Conservation (phyloP, 495 filamentous ascomycete species). For the Aspergillus hancockii region DNA sequence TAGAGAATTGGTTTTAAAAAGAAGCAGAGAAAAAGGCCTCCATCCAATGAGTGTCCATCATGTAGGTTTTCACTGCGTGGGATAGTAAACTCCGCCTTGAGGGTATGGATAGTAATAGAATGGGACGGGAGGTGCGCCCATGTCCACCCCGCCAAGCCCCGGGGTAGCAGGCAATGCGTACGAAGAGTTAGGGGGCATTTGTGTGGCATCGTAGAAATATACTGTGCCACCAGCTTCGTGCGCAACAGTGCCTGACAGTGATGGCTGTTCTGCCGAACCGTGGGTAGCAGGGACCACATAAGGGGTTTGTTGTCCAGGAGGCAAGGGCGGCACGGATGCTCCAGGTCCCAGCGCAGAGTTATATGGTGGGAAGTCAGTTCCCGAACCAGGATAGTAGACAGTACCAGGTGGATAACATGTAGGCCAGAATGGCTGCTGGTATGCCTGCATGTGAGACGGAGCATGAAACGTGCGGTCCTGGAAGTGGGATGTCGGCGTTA, state of each 20-base stretch:
- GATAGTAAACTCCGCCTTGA: slow-evolving; percentile 60
- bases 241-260: slow-evolving; percentile 71
- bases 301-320: slow-evolving; percentile 44
- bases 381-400: slow-evolving; percentile 53
- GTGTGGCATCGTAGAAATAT: slow-evolving; percentile 84
- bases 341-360: slow-evolving; percentile 50
- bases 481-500: slow-evolving; percentile 92
- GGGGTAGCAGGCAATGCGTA: slow-evolving; percentile 45
- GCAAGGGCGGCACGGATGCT: slow-evolving; percentile 58
- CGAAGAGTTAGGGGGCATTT: slow-evolving; percentile 58
- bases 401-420: slow-evolving; percentile 55
- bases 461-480: slow-evolving; percentile 94
- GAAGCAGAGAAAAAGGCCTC: slow-evolving; percentile 14
- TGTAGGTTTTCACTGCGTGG: slow-evolving; percentile 50
- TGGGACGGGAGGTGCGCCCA: slow-evolving; percentile 68
- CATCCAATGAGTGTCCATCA: slow-evolving; percentile 5
- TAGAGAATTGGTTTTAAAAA: slow-evolving; percentile 1
- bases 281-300: slow-evolving; percentile 46
- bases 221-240: slow-evolving; percentile 94
- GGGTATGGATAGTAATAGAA: slow-evolving; percentile 75
- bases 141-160: slow-evolving; percentile 60
- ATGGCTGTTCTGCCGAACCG: slow-evolving; percentile 43
- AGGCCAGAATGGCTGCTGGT: slow-evolving; percentile 62
- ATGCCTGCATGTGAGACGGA: slow-evolving; percentile 81
- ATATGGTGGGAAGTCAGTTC: slow-evolving; percentile 40